Evolutionary conservation across 148 eudicot genomes (phyloP).

Genomic region (Talinum fruticosum): DNA sequence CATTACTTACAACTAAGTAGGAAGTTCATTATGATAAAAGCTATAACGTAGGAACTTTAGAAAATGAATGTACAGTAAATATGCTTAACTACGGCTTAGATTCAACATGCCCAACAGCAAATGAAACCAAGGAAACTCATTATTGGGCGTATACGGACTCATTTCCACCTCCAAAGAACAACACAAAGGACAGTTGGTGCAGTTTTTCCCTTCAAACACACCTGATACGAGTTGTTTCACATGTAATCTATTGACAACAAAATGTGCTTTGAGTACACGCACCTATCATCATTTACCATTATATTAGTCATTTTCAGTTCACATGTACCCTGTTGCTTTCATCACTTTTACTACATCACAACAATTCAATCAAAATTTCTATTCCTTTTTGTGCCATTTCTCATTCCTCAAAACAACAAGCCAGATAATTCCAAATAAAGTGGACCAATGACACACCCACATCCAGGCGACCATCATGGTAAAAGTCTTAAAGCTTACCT

Average conservation of each 20-base stretch:
- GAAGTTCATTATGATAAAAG: not conserved
- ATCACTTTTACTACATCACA: not conserved
- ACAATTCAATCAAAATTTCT: not conserved
- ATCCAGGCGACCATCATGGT: not conserved
- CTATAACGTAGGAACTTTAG: not conserved
- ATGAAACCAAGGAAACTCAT: not conserved
- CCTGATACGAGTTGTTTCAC: not conserved
- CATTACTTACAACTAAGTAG: not conserved
- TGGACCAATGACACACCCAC: not conserved
- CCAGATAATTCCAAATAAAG: not conserved
- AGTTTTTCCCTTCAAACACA: not conserved
- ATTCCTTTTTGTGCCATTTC: not conserved
- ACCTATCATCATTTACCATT: not conserved
- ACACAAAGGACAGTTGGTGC: not conserved
- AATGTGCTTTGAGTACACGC: not conserved
- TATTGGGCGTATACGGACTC: not conserved
- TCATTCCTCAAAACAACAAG: not conserved
- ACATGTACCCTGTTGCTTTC: not conserved
- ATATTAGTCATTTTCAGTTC: not conserved
- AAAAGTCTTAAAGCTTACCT: constrained; percentile 42
- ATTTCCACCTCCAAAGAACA: not conserved
- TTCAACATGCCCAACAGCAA: not conserved
- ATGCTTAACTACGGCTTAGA: not conserved
- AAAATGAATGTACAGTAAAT: not conserved
- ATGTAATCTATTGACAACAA: not conserved